Conservation (phyloP, 495 filamentous ascomycete genomes). For the Aspergillus steynii region DNA sequence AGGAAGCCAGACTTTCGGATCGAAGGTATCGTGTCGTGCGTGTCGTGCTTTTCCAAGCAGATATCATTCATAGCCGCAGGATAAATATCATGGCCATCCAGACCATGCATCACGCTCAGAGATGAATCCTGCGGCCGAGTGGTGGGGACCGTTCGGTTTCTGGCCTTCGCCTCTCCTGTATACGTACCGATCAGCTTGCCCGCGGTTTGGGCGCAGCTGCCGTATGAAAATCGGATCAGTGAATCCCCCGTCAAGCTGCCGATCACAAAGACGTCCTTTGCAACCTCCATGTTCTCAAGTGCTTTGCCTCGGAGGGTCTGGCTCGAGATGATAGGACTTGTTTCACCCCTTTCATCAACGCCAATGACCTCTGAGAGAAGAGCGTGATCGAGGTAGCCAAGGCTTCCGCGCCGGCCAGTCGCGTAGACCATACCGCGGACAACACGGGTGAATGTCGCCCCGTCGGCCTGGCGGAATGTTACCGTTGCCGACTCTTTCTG, state of each 20-base stretch:
- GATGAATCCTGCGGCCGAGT: constrained; percentile 25
- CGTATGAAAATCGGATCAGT: constrained; percentile 63
- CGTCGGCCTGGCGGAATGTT: constrained; percentile 48
- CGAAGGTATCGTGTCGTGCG: constrained; percentile 22
- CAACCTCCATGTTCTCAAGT: constrained; percentile 54
- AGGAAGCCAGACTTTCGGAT: constrained; percentile 12
- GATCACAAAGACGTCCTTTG: constrained; percentile 57
- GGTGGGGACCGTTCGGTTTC: constrained; percentile 17
- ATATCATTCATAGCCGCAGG: constrained; percentile 8
- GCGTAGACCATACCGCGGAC: constrained; percentile 59
- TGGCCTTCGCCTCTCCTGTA: constrained; percentile 17
- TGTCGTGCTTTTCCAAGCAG: constrained; percentile 25
- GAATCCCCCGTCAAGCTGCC: constrained; percentile 67
- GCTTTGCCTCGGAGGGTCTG: constrained; percentile 58
- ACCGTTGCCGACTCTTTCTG: constrained; percentile 37
- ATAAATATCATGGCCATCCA: constrained; percentile 43
- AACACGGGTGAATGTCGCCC: constrained; percentile 41
- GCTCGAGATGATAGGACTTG: constrained; percentile 47
- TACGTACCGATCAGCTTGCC: constrained; percentile 47
- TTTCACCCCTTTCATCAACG: constrained; percentile 15
- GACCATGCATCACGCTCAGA: constrained; percentile 41
- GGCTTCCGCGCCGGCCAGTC: constrained; percentile 59
- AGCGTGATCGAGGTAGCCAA: constrained; percentile 53
- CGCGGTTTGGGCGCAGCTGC: constrained; percentile 60
- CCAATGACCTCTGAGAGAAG: constrained; percentile 54